Conservation (phyloP, 805 yeast species). For the Nakazawaea ambrosiae region DNA sequence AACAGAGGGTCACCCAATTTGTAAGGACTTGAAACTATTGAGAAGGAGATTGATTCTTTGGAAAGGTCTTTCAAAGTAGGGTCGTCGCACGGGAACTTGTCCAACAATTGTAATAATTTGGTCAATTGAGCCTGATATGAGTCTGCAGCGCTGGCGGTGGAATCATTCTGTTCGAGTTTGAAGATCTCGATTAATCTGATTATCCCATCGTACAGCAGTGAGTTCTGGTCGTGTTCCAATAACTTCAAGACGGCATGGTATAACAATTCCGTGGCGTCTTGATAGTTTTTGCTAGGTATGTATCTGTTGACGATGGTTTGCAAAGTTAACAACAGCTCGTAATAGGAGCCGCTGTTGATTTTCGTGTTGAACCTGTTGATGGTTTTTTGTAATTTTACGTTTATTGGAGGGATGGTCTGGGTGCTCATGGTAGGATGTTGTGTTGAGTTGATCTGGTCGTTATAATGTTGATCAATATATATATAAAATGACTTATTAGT, state of each 20-base stretch:
- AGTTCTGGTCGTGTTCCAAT: constrained; percentile 63
- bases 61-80: constrained; percentile 61
- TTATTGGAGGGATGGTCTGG: too few relatives aligned
- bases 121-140: constrained; percentile 19
- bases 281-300: constrained; percentile 58
- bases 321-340: constrained; percentile 94
- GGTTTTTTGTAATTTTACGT: constrained; percentile 48
- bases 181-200: constrained; percentile 68
- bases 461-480: too few relatives aligned
- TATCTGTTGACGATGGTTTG: constrained; percentile 85
- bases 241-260: constrained; percentile 66
- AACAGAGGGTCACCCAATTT: constrained; percentile 71
- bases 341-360: constrained; percentile 68
- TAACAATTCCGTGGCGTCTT: constrained; percentile 67
- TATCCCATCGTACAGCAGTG: constrained; percentile 75
- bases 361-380: constrained; percentile 54
- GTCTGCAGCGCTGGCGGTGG: too few relatives aligned
- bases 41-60: constrained; percentile 63
- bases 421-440: too few relatives aligned
- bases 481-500: too few relatives aligned
- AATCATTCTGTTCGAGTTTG: constrained; percentile 29
- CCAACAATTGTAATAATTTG: constrained; percentile 35
- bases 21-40: constrained; percentile 38
- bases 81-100: constrained; percentile 40
- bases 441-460: too few relatives aligned